Percentiles rank a stretch among this genome's conserved stretches.
These are phyloP conservation scores for Hortiboletus flavorubellus DNA, from an alignment of 768 basidiomycete genomes.

Conservation along the genomic window DNA sequence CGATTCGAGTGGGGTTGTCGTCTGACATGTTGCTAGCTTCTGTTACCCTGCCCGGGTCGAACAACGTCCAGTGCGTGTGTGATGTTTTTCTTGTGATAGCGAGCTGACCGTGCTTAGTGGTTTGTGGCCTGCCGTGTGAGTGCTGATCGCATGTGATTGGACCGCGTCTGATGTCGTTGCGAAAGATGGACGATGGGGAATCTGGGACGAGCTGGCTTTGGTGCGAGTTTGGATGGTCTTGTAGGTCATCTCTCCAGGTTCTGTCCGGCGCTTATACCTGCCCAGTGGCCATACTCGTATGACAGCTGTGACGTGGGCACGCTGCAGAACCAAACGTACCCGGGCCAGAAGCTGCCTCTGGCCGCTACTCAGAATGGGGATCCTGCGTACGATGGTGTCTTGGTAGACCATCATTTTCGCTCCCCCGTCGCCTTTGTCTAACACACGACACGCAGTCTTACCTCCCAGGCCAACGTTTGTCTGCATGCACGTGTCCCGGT, in stretches of 20 bases:
- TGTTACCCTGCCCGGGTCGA: conserved; percentile 42
- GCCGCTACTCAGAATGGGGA: conserved; percentile 42
- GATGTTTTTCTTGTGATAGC: background rate
- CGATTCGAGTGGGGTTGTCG: background rate
- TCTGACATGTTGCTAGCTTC: conserved; percentile 26
- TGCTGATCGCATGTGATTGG: background rate
- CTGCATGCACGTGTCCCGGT: conserved; percentile 54
- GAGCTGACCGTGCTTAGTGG: conserved; percentile 29
- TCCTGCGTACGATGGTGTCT: conserved; percentile 25
- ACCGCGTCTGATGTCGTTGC: conserved; percentile 5
- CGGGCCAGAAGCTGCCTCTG: conserved; percentile 41
- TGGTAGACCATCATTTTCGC: conserved; percentile 16
- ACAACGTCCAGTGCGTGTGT: conserved; percentile 32
- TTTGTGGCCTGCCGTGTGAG: conserved; percentile 48
- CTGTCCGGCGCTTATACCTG: background rate
- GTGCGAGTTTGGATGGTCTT: conserved; percentile 59
- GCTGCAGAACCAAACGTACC: conserved; percentile 66
- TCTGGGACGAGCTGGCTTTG: conserved; percentile 49
- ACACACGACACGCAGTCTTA: conserved; percentile 33
- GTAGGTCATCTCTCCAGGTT: conserved; percentile 36
- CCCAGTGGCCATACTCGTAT: conserved; percentile 53
- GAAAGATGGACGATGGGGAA: conserved; percentile 56
- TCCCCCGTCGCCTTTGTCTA: background rate
- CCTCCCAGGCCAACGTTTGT: conserved; percentile 55
- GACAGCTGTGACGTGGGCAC: conserved; percentile 75